These are phyloP conservation scores for Oxytropis ochrocephala DNA, from an alignment of 306 rosid genomes.

Conservation along the genomic window DNA sequence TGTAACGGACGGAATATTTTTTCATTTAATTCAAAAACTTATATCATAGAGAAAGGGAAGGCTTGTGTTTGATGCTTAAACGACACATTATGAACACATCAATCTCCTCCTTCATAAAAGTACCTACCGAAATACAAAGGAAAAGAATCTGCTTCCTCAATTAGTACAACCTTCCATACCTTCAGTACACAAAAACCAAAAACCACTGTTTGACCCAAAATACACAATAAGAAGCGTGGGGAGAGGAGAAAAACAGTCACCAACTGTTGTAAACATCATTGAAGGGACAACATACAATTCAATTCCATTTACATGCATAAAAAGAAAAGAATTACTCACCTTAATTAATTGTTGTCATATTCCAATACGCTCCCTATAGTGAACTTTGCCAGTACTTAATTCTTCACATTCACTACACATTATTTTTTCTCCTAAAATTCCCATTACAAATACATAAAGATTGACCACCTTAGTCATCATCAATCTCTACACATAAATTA, in stretches of 20 bases:
- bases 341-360: conserved; percentile 10
- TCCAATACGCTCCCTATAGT: conserved; percentile 16
- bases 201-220: conserved; percentile 6
- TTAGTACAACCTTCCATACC: conserved; percentile 3
- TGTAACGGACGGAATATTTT: no score
- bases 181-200: conserved; percentile 19
- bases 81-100: neutral
- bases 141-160: neutral
- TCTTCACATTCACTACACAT: conserved; percentile 22
- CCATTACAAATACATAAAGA: conserved; percentile 11
- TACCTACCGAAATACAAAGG: neutral
- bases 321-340: conserved; percentile 22
- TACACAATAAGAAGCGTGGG: neutral
- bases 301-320: conserved; percentile 27
- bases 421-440: conserved; percentile 30
- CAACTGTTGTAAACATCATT: conserved; percentile 19
- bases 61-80: no score
- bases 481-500: conserved; percentile 35
- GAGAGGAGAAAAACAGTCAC: neutral
- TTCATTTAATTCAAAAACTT: neutral
- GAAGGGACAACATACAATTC: conserved; percentile 8
- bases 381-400: conserved; percentile 18
- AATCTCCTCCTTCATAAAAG: neutral
- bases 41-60: no score
- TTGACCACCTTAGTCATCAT: conserved; percentile 25